phyloP scores from a whole-genome alignment of 805 yeast genomes.

The Maudiozyma saulgeensis region DNA sequence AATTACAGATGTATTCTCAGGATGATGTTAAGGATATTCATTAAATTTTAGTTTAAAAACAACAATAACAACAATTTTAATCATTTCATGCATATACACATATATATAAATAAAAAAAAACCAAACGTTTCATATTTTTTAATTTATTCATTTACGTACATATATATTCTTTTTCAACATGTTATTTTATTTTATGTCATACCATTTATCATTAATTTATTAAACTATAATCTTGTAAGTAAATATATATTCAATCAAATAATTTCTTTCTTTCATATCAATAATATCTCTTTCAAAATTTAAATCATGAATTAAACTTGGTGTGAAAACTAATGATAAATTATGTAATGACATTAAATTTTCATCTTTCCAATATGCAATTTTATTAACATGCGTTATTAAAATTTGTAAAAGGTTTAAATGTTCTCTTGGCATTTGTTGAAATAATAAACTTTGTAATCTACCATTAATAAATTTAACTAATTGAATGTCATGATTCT shows the following conservation, averaged over 20 bases:
- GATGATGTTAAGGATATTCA: conserved; percentile 64
- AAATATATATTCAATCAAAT: conserved; percentile 64
- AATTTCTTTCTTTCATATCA: conserved; percentile 77
- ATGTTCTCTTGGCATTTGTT: conserved; percentile 59
- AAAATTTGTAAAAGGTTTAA: conserved; percentile 44
- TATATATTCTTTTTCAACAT: neutral
- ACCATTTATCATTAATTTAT: too few relatives aligned
- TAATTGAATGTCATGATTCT: conserved; percentile 6
- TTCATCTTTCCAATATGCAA: conserved; percentile 40
- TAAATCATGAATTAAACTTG: conserved; percentile 74
- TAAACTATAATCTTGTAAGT: neutral
- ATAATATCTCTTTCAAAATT: conserved; percentile 72
- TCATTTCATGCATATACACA: neutral
- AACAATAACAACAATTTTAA: too few relatives aligned
- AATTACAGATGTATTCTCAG: conserved; percentile 62
- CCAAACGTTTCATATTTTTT: neutral
- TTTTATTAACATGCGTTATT: conserved; percentile 53
- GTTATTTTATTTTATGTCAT: too few relatives aligned
- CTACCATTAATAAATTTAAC: conserved; percentile 22
- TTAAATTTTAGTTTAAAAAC: conserved; percentile 4
- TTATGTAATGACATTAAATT: conserved; percentile 82
- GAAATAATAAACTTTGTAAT: conserved; percentile 1
- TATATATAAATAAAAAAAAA: too few relatives aligned
- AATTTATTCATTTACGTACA: neutral
- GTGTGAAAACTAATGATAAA: conserved; percentile 88